phyloP scores from a whole-genome alignment of 805 yeast species.

The Candida morakotiae region DNA sequence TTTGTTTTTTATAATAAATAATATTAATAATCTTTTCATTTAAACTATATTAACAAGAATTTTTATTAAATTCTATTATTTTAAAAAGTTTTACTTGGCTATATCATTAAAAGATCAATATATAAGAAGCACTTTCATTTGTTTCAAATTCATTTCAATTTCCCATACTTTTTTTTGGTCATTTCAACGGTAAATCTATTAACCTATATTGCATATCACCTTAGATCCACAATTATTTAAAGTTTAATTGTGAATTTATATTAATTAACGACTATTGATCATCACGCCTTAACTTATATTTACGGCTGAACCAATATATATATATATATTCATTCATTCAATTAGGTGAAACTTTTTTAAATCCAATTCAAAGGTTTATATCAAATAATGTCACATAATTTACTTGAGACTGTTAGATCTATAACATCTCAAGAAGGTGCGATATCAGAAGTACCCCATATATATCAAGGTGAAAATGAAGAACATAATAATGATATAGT shows the following conservation, averaged over 20 bases:
- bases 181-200: background rate
- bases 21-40: background rate
- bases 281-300: no score
- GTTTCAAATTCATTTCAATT: background rate
- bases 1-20: background rate
- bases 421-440: slow-evolving; percentile 9
- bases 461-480: slow-evolving; percentile 13
- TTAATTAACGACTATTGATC: no score
- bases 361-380: background rate
- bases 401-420: slow-evolving; percentile 8
- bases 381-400: slow-evolving; percentile 9
- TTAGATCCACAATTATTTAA: background rate
- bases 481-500: background rate
- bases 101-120: background rate
- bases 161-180: background rate
- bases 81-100: no score
- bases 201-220: background rate
- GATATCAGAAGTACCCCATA: slow-evolving; percentile 19
- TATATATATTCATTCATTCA: background rate
- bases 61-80: no score
- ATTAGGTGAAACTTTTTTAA: background rate
- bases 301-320: background rate
- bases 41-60: background rate
- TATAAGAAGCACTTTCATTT: background rate
- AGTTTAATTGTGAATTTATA: no score